Percentiles rank a stretch among this genome's conserved stretches.
These are phyloP conservation scores for Melaleuca alternifolia DNA, from an alignment of 345 rosid species.

Conservation along the genomic window DNA sequence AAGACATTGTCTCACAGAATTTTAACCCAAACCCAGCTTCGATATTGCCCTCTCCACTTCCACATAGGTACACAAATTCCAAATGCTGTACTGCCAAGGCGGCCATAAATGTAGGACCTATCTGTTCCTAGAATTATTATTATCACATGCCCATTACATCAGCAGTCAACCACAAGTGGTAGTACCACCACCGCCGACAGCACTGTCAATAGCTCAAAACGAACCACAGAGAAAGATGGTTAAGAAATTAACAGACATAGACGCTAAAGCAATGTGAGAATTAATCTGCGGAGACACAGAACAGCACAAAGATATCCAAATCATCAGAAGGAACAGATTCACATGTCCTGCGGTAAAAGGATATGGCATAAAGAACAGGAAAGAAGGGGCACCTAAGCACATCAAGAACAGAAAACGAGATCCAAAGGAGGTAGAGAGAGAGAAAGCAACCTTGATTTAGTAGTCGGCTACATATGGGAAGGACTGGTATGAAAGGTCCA, in stretches of 20 bases:
- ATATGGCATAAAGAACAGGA: neutral
- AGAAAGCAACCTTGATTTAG: constrained; percentile 70
- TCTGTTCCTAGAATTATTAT: neutral
- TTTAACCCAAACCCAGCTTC: neutral
- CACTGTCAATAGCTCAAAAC: neutral
- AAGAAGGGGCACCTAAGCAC: neutral
- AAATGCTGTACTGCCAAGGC: neutral
- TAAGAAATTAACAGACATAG: neutral
- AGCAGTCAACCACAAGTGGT: neutral
- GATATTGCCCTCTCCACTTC: neutral
- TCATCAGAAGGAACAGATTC: neutral
- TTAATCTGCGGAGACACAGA: neutral
- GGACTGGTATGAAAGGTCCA: constrained; percentile 90
- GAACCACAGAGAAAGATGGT: neutral
- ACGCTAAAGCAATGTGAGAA: neutral
- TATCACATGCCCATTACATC: neutral
- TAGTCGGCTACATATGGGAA: constrained; percentile 88
- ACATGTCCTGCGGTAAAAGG: neutral
- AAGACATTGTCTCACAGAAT: neutral
- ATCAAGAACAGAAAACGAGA: constrained; percentile 26
- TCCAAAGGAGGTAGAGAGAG: constrained; percentile 28
- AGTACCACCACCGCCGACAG: neutral
- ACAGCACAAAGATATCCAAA: neutral
- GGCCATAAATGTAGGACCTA: neutral
- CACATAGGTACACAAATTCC: neutral